Percentiles rank a stretch among this genome's conserved stretches.
Conservation (phyloP, 2,329 filamentous ascomycete genomes). For the Emmonsia crescens region DNA sequence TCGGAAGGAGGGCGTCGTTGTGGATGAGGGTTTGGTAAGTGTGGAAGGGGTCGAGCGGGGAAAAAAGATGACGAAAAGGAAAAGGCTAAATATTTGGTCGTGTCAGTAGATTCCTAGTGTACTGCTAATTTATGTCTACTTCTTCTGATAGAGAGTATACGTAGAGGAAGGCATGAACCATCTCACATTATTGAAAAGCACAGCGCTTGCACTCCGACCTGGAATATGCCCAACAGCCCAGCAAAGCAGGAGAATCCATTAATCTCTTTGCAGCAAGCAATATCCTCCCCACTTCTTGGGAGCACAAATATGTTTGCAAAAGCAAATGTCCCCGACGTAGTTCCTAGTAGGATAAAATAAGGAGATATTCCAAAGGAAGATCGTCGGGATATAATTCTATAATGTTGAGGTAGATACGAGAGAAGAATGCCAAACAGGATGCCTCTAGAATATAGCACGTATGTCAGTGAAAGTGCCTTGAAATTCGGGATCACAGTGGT, state of each 20-base stretch:
- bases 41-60: conserved; percentile 48
- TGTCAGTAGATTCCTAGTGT: not conserved
- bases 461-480: conserved; percentile 5
- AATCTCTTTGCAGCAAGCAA: conserved; percentile 75
- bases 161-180: not conserved
- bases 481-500: not conserved
- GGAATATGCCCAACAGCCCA: conserved; percentile 75
- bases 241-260: conserved; percentile 73
- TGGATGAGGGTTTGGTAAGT: conserved; percentile 38
- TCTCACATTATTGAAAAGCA: conserved; percentile 86
- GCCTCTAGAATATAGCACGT: conserved; percentile 37
- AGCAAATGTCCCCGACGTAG: conserved; percentile 74
- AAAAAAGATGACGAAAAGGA: conserved; percentile 93
- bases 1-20: conserved; percentile 44
- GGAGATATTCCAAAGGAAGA: conserved; percentile 93
- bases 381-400: conserved; percentile 73
- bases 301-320: conserved; percentile 89
- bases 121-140: not conserved
- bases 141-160: not conserved
- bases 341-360: conserved; percentile 89
- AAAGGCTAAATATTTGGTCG: conserved; percentile 47
- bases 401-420: conserved; percentile 90
- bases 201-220: conserved; percentile 83
- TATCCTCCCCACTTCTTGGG: conserved; percentile 69
- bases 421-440: conserved; percentile 80